These are phyloP conservation scores for Phytophthora podocarpi DNA, from an alignment of 352 stramenopile genomes.

Conservation along the genomic window DNA sequence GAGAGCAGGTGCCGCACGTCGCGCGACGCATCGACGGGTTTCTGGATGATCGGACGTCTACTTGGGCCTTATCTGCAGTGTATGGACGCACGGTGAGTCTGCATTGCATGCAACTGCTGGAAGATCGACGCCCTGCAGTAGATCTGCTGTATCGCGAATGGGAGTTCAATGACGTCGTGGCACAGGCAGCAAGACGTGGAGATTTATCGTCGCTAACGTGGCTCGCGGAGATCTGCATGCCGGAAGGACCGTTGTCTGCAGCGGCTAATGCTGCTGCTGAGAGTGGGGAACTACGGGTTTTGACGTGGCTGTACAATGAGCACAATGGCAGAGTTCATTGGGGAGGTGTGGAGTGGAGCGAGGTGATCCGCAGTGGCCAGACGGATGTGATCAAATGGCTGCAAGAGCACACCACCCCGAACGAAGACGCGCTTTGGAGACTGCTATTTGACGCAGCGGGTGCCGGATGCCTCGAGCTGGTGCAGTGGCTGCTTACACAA, in stretches of 20 bases:
- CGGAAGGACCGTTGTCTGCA: slow-evolving; percentile 6
- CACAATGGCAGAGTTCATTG: slow-evolving; percentile 22
- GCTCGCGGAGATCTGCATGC: slow-evolving; percentile 14
- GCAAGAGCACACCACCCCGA: not conserved
- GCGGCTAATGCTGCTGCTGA: slow-evolving; percentile 17
- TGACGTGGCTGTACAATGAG: slow-evolving; percentile 13
- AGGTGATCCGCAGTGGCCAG: slow-evolving; percentile 12
- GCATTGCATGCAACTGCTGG: slow-evolving; percentile 28
- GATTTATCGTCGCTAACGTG: slow-evolving; percentile 17
- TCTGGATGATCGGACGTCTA: slow-evolving; percentile 4
- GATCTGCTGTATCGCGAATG: slow-evolving; percentile 21
- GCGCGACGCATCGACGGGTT: slow-evolving; percentile 15
- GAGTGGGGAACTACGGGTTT: slow-evolving; percentile 15
- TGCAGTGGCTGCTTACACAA: slow-evolving; percentile 14
- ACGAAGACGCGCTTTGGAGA: slow-evolving; percentile 12
- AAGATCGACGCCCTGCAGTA: not conserved
- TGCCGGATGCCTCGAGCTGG: slow-evolving; percentile 8
- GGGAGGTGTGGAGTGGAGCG: slow-evolving; percentile 26
- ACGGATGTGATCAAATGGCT: slow-evolving; percentile 25
- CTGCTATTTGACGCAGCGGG: slow-evolving; percentile 9
- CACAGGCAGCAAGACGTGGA: slow-evolving; percentile 3
- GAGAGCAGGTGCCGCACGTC: slow-evolving; percentile 22
- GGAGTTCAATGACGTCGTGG: slow-evolving; percentile 19
- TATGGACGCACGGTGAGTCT: slow-evolving; percentile 23
- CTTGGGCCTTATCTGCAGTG: slow-evolving; percentile 7